Percentiles rank a stretch among this genome's conserved stretches.
Conservation (phyloP, 345 rosid species). For the Melaleuca alternifolia region DNA sequence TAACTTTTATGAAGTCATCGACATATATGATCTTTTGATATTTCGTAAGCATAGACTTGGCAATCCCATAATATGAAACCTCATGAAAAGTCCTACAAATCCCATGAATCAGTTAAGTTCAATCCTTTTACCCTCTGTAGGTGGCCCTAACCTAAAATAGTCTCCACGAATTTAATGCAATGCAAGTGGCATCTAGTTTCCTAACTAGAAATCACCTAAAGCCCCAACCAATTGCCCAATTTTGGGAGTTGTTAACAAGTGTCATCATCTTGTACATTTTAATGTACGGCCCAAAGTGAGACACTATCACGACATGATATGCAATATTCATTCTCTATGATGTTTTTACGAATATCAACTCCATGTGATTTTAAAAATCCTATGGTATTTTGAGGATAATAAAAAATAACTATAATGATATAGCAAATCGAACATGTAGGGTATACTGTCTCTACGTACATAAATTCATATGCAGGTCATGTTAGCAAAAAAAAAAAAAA, state of each 20-base stretch:
- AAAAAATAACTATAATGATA: neutral
- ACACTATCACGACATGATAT: neutral
- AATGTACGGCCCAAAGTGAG: neutral
- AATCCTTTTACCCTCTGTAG: rapidly evolving
- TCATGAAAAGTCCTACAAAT: neutral
- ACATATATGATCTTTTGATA: neutral
- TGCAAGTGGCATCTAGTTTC: neutral
- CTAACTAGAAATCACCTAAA: neutral
- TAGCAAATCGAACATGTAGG: neutral
- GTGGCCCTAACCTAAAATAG: neutral
- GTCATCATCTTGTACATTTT: neutral
- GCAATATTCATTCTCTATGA: neutral
- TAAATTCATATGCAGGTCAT: neutral
- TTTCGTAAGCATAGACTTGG: neutral
- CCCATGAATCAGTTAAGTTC: neutral
- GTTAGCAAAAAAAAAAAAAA: neutral
- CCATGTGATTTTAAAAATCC: neutral
- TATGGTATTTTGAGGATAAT: neutral
- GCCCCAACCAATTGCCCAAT: neutral
- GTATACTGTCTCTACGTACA: neutral
- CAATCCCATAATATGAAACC: neutral
- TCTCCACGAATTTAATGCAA: neutral
- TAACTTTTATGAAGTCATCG: neutral
- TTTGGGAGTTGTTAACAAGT: rapidly evolving
- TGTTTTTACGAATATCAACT: neutral